Percentiles rank a stretch among this genome's conserved stretches.
phyloP scores from a whole-genome alignment of 768 basidiomycete species.

The Phylloporus arenicola region DNA sequence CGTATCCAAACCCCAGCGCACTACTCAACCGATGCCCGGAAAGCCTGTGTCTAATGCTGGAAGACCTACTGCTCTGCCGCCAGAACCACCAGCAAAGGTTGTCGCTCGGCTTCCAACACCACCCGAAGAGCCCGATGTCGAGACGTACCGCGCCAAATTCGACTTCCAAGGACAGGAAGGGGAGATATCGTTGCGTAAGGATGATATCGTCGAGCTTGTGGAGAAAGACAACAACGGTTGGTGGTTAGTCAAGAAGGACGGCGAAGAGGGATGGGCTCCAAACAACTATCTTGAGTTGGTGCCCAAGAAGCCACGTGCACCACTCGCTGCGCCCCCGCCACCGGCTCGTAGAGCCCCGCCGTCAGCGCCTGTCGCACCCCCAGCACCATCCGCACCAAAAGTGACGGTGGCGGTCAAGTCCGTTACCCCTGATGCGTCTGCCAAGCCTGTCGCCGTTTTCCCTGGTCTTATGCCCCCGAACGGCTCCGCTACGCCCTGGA shows the following conservation, averaged over 20 bases:
- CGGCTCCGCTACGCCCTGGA: conserved; percentile 71
- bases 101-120: conserved; percentile 53
- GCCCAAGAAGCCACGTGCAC: conserved; percentile 57
- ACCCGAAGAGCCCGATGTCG: conserved; percentile 57
- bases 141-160: conserved; percentile 83
- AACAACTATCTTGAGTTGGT: conserved; percentile 86
- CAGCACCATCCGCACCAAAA: conserved; percentile 32
- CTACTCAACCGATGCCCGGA: conserved; percentile 55
- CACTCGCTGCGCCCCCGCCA: conserved; percentile 67
- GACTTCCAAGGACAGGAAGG: conserved; percentile 91
- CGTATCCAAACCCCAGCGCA: conserved; percentile 35
- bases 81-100: conserved; percentile 38
- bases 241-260: conserved; percentile 91
- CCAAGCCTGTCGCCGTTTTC: conserved; percentile 78
- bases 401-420: conserved; percentile 37
- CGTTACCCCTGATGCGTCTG: conserved; percentile 51
- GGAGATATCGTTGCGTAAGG: conserved; percentile 85
- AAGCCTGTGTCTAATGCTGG: conserved; percentile 36
- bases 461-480: conserved; percentile 67
- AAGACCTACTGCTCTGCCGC: conserved; percentile 24
- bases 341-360: conserved; percentile 47
- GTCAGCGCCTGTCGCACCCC: conserved; percentile 34
- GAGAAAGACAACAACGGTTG: conserved; percentile 95
- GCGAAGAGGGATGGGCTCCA: conserved; percentile 90
- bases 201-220: conserved; percentile 85